phyloP scores from a whole-genome alignment of 2,329 filamentous ascomycete genomes.

The Didymella lethalis region DNA sequence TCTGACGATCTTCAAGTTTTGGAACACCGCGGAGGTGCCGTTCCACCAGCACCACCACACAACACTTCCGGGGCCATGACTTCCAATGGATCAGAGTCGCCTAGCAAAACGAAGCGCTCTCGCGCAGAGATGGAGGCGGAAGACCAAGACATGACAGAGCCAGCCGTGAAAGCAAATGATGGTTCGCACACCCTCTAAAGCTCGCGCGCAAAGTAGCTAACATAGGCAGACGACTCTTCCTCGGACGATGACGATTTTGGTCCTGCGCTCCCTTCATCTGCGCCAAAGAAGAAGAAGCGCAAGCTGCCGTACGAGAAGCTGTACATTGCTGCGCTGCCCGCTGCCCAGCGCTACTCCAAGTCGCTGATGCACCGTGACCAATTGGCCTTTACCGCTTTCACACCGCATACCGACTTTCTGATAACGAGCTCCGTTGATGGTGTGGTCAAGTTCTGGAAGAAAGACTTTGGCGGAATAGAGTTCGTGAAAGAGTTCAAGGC shows the following conservation, averaged over 20 bases:
- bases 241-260: constrained; percentile 85
- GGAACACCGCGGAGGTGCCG: constrained; percentile 11
- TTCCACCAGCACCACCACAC: constrained; percentile 16
- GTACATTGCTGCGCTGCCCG: constrained; percentile 88
- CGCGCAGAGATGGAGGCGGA: constrained; percentile 38
- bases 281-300: constrained; percentile 86
- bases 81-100: constrained; percentile 34
- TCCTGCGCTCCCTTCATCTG: constrained; percentile 82
- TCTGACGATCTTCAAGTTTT: constrained; percentile 23
- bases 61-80: constrained; percentile 15
- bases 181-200: constrained; percentile 20
- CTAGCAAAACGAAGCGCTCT: constrained; percentile 35
- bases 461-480: constrained; percentile 86
- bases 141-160: constrained; percentile 18
- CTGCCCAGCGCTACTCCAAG: constrained; percentile 81
- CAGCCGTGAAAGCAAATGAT: constrained; percentile 24
- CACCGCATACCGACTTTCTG: constrained; percentile 90
- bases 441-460: constrained; percentile 99
- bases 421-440: constrained; percentile 94
- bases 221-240: constrained; percentile 63
- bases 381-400: constrained; percentile 84
- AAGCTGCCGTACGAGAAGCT: constrained; percentile 94
- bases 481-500: constrained; percentile 98
- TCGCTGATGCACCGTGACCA: constrained; percentile 99
- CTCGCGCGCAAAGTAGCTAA: constrained; percentile 26